These are phyloP conservation scores for Pestalotiopsis sp. DNA, from an alignment of 2,329 filamentous ascomycete species.

Conservation along the genomic window DNA sequence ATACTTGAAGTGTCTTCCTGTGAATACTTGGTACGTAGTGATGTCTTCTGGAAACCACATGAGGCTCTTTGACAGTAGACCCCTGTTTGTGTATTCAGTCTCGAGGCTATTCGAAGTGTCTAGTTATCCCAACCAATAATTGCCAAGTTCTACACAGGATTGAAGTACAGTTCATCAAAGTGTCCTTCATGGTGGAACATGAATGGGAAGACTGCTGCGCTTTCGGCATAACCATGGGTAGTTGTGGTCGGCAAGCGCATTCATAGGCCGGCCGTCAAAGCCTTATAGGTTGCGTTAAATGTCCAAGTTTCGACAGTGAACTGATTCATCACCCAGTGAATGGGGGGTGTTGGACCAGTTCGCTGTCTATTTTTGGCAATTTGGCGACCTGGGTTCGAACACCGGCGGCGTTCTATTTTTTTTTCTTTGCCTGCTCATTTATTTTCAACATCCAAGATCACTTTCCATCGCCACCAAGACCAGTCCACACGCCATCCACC, in stretches of 20 bases:
- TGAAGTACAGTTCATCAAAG: no score
- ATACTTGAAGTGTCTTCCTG: background rate
- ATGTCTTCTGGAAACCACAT: background rate
- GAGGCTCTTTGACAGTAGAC: background rate
- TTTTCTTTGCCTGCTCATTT: background rate
- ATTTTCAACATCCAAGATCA: background rate
- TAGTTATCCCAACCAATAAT: no score
- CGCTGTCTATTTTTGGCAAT: background rate
- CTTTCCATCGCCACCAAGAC: constrained; percentile 6
- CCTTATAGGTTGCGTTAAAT: background rate
- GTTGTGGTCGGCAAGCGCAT: background rate
- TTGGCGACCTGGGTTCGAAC: background rate
- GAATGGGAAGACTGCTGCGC: no score
- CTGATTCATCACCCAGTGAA: background rate
- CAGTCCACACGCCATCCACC: constrained; percentile 18
- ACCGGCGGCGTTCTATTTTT: background rate
- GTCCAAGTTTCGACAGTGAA: background rate
- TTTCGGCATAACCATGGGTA: no score
- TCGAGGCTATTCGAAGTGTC: no score
- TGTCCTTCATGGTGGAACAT: no score
- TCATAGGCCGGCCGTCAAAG: background rate
- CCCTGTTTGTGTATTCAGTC: no score
- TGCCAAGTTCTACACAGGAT: no score
- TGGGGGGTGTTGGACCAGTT: background rate
- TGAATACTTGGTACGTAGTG: background rate